Percentiles rank a stretch among this genome's conserved stretches.
Conservation (phyloP, 495 filamentous ascomycete genomes). For the Cladorrhinum samala region DNA sequence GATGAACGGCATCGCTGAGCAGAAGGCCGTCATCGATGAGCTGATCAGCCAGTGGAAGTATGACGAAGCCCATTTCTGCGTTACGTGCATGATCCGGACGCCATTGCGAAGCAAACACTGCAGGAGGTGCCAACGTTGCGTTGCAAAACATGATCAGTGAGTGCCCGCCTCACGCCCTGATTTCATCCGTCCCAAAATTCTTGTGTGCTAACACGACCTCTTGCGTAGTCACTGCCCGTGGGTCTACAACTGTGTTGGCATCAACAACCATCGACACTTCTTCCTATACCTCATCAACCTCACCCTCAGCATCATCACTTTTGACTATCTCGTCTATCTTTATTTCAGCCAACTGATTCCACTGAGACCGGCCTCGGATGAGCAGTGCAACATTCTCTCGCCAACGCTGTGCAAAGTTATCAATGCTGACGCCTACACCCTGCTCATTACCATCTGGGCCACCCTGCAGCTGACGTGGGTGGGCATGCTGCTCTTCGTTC, state of each 20-base stretch:
- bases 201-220: slow-evolving; percentile 33
- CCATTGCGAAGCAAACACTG: slow-evolving; percentile 95
- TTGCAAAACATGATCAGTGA: slow-evolving; percentile 96
- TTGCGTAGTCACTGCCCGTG: slow-evolving; percentile 85
- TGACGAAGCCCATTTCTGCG: slow-evolving; percentile 90
- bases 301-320: slow-evolving; percentile 65
- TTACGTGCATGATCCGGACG: slow-evolving; percentile 85
- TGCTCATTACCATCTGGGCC: slow-evolving; percentile 71
- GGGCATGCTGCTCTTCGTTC: slow-evolving; percentile 88
- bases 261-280: slow-evolving; percentile 95
- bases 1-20: slow-evolving; percentile 75
- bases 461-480: slow-evolving; percentile 86
- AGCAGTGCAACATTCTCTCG: slow-evolving; percentile 69
- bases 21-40: slow-evolving; percentile 80
- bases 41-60: slow-evolving; percentile 79
- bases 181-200: not conserved
- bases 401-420: slow-evolving; percentile 64
- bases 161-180: too few species aligned
- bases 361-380: slow-evolving; percentile 23
- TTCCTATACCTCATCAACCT: slow-evolving; percentile 77
- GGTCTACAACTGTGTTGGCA: slow-evolving; percentile 92
- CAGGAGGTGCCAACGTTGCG: slow-evolving; percentile 79
- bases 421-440: slow-evolving; percentile 74
- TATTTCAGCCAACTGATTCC: slow-evolving; percentile 39
- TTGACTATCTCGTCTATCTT: slow-evolving; percentile 42